A percentile compares a stretch with the other conserved stretches of the same genome.
These are phyloP conservation scores for Ormosia semicastrata DNA, from an alignment of 306 rosid genomes.

Conservation along the genomic window DNA sequence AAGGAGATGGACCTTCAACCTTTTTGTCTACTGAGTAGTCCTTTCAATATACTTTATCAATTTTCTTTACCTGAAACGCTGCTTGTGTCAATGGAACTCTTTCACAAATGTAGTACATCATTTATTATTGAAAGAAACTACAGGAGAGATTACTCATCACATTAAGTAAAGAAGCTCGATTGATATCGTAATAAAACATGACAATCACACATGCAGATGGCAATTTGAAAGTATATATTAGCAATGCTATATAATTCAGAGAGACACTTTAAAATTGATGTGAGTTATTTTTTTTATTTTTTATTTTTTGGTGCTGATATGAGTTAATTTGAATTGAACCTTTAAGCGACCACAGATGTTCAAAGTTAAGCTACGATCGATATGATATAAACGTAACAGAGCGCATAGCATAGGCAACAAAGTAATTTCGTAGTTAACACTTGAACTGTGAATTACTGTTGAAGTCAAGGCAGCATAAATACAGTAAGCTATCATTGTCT, in stretches of 20 bases:
- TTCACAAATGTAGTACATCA: neutral
- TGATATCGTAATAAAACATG: neutral
- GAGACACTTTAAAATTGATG: neutral
- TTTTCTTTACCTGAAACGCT: conserved; percentile 4
- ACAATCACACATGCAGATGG: neutral
- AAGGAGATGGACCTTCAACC: conserved; percentile 36
- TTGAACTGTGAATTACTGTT: neutral
- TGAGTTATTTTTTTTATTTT: no score
- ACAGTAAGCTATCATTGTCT: neutral
- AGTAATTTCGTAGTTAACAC: neutral
- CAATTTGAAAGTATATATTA: neutral
- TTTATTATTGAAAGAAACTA: neutral
- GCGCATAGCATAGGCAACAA: neutral
- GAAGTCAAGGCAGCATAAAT: neutral
- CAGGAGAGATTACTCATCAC: neutral
- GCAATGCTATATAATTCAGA: neutral
- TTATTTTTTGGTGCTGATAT: no score
- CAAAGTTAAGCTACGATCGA: conserved; percentile 13
- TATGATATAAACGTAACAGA: conserved; percentile 25
- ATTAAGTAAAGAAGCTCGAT: neutral
- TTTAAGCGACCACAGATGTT: neutral
- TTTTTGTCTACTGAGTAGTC: conserved; percentile 47
- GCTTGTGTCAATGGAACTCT: neutral
- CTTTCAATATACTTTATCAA: conserved; percentile 28
- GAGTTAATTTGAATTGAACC: neutral